These are phyloP conservation scores for Blastosporella zonata DNA, from an alignment of 1,284 basidiomycete genomes.

Conservation along the genomic window DNA sequence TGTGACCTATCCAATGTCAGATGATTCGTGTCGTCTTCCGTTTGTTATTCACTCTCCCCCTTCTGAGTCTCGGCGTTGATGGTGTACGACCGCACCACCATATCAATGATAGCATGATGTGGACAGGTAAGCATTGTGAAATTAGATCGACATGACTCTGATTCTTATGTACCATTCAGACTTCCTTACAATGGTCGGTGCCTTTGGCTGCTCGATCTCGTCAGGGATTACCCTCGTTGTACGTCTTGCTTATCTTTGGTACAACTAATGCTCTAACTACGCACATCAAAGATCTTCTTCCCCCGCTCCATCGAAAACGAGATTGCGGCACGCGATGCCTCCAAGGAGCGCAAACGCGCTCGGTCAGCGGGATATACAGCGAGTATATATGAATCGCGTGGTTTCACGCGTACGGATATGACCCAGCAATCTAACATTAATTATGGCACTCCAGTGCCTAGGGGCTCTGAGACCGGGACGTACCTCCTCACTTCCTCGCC, in stretches of 20 bases:
- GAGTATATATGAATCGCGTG: constrained; percentile 18
- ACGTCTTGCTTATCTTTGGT: constrained; percentile 25
- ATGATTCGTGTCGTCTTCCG: constrained; percentile 68
- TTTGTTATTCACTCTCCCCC: constrained; percentile 60
- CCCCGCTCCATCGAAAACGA: constrained; percentile 68
- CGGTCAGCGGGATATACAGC: constrained; percentile 18
- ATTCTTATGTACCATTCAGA: constrained; percentile 35
- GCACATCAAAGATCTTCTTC: constrained; percentile 62
- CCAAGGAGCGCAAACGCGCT: constrained; percentile 32
- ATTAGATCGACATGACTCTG: not conserved
- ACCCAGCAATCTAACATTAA: constrained; percentile 19
- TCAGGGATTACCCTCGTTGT: constrained; percentile 74
- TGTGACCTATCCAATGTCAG: constrained; percentile 32
- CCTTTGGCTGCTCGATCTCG: constrained; percentile 59
- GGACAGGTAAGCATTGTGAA: constrained; percentile 35
- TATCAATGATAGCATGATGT: constrained; percentile 60
- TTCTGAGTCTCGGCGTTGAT: constrained; percentile 64
- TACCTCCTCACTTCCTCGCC: constrained; percentile 34
- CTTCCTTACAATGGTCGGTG: constrained; percentile 54
- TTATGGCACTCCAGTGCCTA: constrained; percentile 19
- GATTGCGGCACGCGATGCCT: constrained; percentile 47
- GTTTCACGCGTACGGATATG: constrained; percentile 19
- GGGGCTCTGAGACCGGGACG: constrained; percentile 25
- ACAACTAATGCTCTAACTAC: not conserved
- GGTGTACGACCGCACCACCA: constrained; percentile 58